These are phyloP conservation scores for Hagleromyces aurorensis DNA, from an alignment of 805 yeast species.

Conservation along the genomic window DNA sequence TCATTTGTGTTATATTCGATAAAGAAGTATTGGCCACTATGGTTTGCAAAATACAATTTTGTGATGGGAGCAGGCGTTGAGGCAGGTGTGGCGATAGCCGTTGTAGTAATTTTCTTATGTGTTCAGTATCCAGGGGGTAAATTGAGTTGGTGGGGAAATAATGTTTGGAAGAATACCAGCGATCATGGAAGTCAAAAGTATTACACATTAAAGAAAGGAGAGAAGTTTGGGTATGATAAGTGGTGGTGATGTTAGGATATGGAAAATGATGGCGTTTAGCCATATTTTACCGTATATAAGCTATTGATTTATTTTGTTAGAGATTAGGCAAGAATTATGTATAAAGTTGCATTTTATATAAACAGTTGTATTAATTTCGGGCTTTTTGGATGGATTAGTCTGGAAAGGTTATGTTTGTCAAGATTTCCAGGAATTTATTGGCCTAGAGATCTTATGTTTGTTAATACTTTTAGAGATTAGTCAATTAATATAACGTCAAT, in stretches of 20 bases:
- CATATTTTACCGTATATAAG: too few relatives aligned
- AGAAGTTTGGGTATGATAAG: constrained; percentile 41
- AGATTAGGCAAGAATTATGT: too few relatives aligned
- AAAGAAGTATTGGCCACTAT: constrained; percentile 39
- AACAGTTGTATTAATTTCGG: too few relatives aligned
- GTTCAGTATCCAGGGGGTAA: constrained; percentile 40
- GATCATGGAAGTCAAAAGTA: constrained; percentile 30
- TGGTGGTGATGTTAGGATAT: constrained; percentile 41
- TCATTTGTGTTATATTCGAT: constrained; percentile 39
- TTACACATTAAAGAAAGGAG: constrained; percentile 34
- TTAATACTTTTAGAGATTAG: too few relatives aligned
- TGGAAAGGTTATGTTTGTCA: too few relatives aligned
- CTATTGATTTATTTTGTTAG: too few relatives aligned
- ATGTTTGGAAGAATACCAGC: constrained; percentile 37
- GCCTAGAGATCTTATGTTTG: too few relatives aligned
- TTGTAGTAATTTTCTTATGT: constrained; percentile 45
- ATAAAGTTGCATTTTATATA: too few relatives aligned
- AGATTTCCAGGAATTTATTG: too few relatives aligned
- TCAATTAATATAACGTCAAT: too few relatives aligned
- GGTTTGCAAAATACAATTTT: constrained; percentile 58
- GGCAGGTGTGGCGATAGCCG: constrained; percentile 55
- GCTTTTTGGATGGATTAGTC: too few relatives aligned
- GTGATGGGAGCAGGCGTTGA: constrained; percentile 55
- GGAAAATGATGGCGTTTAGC: too few relatives aligned
- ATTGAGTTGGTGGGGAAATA: constrained; percentile 54